Evolutionary conservation across 257 asterid genomes (phyloP), one percentile per base, ranked within the genome.

Genomic region (Knoxia roxburghii): DNA sequence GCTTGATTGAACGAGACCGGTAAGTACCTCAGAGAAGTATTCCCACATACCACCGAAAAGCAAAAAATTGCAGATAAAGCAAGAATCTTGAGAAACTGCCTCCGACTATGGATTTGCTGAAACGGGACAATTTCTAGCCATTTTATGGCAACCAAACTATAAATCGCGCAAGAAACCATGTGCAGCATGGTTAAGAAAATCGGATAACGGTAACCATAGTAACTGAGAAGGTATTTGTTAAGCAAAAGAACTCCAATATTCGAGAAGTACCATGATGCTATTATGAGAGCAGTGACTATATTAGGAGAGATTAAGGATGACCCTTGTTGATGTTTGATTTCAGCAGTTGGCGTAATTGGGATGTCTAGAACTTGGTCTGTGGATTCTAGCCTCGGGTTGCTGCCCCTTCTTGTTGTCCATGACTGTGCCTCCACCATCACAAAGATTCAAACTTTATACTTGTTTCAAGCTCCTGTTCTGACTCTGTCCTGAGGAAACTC

Each of bases 1-100:
- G 96, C 99, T 48, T 93, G 97, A 57, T 93, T 93, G 65, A 93
- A 93, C 13, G 99, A 93, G 0, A 93, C 95, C 6, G 97, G 99
- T 51, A 93, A 78, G 78, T 90, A 93, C 58, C 99, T 73, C 61
- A 93, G 70, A 2, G 99, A 93, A 35, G 99, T 90, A 65, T 93
- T 93, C 2, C 99, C 97, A 72, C 97, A 93, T 7, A 93, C 99
- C 61, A 93, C 99, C 6, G 97, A 90, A 71, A 93, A 88, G 70
- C 90, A 93, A 62, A 93, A 93, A 2, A 93, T 90, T 45, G 75
- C 76, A 72, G 92, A 85, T 57, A 93, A 65, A 18, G 84, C 92
- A 54, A 93, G 81, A 46, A 93, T 93, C 75, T 93, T 93, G 79
- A 90, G 73, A 50, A 93, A 85, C 86, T 93, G 96, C 52, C 81